Percentiles rank a stretch among this genome's conserved stretches.
Evolutionary conservation across 2,329 filamentous ascomycete species (phyloP).

Genomic region (Trichoderma atrobrunneum): DNA sequence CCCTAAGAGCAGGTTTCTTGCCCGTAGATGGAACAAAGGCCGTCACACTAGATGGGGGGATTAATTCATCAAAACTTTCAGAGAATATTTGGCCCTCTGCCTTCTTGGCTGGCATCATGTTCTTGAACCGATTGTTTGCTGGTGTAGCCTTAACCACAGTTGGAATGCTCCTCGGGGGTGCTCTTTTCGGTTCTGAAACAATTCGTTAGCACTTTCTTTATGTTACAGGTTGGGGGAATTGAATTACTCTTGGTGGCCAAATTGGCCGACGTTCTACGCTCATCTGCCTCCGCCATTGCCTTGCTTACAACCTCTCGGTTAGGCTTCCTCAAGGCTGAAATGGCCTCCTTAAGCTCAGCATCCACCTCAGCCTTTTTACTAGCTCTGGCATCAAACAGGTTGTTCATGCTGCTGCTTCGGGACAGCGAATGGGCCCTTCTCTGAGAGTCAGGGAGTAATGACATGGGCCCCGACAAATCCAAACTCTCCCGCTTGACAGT

Average conservation of each 20-base stretch:
- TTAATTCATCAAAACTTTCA: conserved; percentile 30
- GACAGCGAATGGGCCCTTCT: conserved; percentile 40
- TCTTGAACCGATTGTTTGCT: conserved; percentile 52
- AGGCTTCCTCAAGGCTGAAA: conserved; percentile 69
- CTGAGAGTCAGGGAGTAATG: conserved; percentile 32
- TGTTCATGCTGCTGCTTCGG: conserved; percentile 47
- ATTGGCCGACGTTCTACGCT: conserved; percentile 53
- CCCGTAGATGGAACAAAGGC: conserved; percentile 43
- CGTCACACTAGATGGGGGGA: conserved; percentile 39
- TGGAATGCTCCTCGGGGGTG: conserved; percentile 37
- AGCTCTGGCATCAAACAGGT: conserved; percentile 54
- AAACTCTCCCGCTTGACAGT: conserved; percentile 67
- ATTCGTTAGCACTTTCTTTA: background rate
- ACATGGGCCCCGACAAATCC: conserved; percentile 46
- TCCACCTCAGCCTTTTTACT: conserved; percentile 66
- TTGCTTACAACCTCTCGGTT: conserved; percentile 69
- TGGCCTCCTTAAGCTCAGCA: conserved; percentile 70
- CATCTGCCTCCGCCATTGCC: conserved; percentile 63
- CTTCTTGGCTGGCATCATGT: conserved; percentile 41
- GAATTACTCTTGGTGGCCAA: conserved; percentile 50
- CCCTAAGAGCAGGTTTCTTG: conserved; percentile 32
- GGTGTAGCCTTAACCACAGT: conserved; percentile 57
- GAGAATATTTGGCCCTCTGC: conserved; percentile 25
- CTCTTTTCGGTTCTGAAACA: conserved; percentile 18
- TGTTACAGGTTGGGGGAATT: conserved; percentile 7